phyloP scores from a whole-genome alignment of 192 early-diverging fungal species.

The Coemansia sp. region DNA sequence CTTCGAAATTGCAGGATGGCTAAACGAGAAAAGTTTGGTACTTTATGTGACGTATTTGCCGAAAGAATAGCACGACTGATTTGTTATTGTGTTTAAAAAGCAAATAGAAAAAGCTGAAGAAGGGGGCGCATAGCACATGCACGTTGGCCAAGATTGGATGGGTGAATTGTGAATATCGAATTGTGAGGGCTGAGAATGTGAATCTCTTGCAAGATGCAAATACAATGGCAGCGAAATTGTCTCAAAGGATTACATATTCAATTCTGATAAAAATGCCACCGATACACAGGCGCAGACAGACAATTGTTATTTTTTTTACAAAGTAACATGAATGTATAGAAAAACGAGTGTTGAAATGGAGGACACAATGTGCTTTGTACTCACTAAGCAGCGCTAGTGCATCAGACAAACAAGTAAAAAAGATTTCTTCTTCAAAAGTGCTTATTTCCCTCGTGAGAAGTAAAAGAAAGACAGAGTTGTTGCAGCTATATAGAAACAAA shows the following conservation, averaged over 20 bases:
- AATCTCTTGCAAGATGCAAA: background rate
- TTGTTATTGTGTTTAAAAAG: background rate
- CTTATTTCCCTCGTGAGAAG: background rate
- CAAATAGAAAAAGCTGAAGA: background rate
- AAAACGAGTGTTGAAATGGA: background rate
- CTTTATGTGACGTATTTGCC: background rate
- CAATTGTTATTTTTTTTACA: background rate
- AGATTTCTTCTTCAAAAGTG: background rate
- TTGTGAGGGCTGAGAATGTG: conserved; percentile 1
- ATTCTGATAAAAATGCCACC: background rate
- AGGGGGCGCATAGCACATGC: conserved; percentile 1
- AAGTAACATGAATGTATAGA: background rate
- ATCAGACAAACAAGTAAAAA: background rate
- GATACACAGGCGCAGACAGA: background rate
- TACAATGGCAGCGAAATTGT: background rate
- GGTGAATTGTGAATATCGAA: conserved; percentile 5
- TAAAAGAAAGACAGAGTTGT: background rate
- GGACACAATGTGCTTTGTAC: background rate
- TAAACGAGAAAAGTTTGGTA: background rate
- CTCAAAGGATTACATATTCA: background rate
- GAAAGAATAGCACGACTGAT: background rate
- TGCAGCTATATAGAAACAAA: background rate
- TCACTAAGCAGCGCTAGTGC: background rate
- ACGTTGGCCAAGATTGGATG: background rate
- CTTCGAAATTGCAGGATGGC: background rate